A percentile compares a stretch with the other conserved stretches of the same genome.
These are phyloP conservation scores for Flaveria brownii DNA, from an alignment of 129 eudicot species.

Conservation along the genomic window DNA sequence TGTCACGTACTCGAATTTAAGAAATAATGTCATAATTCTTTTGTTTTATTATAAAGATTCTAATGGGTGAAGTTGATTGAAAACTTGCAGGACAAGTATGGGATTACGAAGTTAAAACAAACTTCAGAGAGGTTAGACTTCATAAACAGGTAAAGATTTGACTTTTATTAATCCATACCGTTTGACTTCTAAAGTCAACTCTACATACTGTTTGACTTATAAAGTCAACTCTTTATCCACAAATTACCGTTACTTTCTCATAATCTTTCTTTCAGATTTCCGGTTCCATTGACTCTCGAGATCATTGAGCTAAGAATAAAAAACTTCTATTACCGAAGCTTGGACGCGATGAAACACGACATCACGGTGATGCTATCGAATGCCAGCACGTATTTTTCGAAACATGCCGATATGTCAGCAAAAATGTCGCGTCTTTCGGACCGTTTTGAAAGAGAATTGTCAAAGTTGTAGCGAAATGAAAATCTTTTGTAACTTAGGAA, in stretches of 20 bases:
- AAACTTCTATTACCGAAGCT: slow-evolving; percentile 60
- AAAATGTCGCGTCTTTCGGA: slow-evolving; percentile 50
- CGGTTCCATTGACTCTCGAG: slow-evolving; percentile 77
- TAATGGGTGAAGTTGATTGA: no score
- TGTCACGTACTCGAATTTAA: background rate
- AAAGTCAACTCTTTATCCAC: background rate
- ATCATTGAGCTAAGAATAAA: slow-evolving; percentile 57
- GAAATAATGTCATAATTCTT: background rate
- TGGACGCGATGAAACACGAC: slow-evolving; percentile 67
- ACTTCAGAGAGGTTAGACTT: slow-evolving; percentile 54
- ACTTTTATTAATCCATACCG: background rate
- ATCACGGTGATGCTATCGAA: slow-evolving; percentile 63
- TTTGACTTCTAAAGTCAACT: background rate
- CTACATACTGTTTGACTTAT: slow-evolving; percentile 8
- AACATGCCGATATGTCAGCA: slow-evolving; percentile 38
- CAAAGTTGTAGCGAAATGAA: slow-evolving; percentile 22
- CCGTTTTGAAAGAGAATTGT: slow-evolving; percentile 37
- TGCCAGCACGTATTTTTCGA: slow-evolving; percentile 39
- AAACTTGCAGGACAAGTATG: slow-evolving; percentile 65
- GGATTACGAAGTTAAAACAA: slow-evolving; percentile 59
- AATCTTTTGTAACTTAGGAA: slow-evolving; percentile 22
- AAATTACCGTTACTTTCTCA: background rate
- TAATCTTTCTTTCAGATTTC: slow-evolving; percentile 54
- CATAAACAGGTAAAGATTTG: slow-evolving; percentile 58
- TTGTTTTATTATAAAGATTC: background rate